Percentiles rank a stretch among this genome's conserved stretches.
phyloP scores from a whole-genome alignment of 345 rosid genomes.

The Gossypium rotundifolium region DNA sequence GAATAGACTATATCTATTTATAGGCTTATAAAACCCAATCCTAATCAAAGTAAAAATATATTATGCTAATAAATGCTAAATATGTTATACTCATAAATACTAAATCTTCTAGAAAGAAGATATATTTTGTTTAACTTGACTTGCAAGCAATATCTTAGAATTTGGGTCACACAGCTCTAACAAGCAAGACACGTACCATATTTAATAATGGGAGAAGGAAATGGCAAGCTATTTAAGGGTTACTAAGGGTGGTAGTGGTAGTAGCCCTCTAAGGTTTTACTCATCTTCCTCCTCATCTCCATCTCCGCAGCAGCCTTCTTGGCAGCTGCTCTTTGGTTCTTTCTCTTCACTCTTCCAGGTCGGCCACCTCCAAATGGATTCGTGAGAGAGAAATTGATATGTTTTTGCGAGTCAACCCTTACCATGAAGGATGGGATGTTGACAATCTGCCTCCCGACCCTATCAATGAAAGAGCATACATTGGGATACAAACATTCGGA shows the following conservation, averaged over 20 bases:
- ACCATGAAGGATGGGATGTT: slow-evolving; percentile 41
- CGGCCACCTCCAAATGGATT: slow-evolving; percentile 42
- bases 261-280: not conserved
- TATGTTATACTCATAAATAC: too few species aligned
- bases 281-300: slow-evolving; percentile 15
- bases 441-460: slow-evolving; percentile 43
- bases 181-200: not conserved
- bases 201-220: not conserved
- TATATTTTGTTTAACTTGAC: too few species aligned
- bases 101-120: too few species aligned
- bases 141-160: too few species aligned
- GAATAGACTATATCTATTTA: too few species aligned
- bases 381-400: slow-evolving; percentile 34
- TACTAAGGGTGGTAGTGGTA: not conserved
- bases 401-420: slow-evolving; percentile 36
- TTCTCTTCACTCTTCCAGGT: slow-evolving; percentile 44
- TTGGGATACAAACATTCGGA: not conserved
- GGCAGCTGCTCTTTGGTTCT: slow-evolving; percentile 29
- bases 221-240: not conserved
- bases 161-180: too few species aligned
- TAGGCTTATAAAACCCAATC: too few species aligned
- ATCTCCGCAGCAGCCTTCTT: slow-evolving; percentile 24
- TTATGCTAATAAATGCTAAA: too few species aligned
- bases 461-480: not conserved
- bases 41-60: too few species aligned